Base-by-base conservation (phyloP, 1,284 basidiomycete genomes). In the Sporisorium graminicola region DNA sequence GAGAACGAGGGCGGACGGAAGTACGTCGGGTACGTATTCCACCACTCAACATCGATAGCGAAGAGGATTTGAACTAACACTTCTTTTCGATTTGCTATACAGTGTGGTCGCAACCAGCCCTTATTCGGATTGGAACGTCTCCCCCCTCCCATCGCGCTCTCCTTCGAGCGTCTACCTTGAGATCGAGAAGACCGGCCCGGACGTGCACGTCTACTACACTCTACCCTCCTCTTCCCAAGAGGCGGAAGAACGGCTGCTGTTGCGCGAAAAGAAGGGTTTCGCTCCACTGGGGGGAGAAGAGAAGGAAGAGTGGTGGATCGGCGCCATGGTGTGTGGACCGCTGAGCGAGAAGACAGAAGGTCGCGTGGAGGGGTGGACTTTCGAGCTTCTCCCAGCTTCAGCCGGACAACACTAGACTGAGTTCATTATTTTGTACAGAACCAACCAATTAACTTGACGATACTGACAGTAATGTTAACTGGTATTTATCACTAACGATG, bases 41-140 rank as follows among this genome's bases (percentile, higher is more conserved):
- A 3, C 12, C 7, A 6, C 12, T 14, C 12, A 35, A 9, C 33
- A 6, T 35, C 33, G 3, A 14, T 3, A 35, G 13, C 33, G 33
- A n/a, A n/a, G n/a, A n/a, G n/a, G n/a, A n/a, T n/a, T 35, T 3
- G 7, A 31, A 31, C 33, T 14, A 13, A 35, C 33, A 35, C 33
- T 10, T 35, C 7, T n/a, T 35, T 12, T 35, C 9, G 3, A 3
- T 35, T 35, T 35, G 33, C 33, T 6, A 13, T 6, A 12, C 33
- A 35, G 33, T 18, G 71, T 67, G 1, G 71, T 74, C 2, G 65
- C 61, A 3, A 64, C 60, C 6, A 65, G 61, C 26, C 71, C 71
- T 2, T 74, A 57, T n/a, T 68, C 71, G 22, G 71, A 74, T 18
- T 74, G 71, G 71, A 68, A 67, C 51, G 61, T 74, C 37, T 56